phyloP scores from a whole-genome alignment of 2,329 filamentous ascomycete species.

The Ophioceras dolichostomum region DNA sequence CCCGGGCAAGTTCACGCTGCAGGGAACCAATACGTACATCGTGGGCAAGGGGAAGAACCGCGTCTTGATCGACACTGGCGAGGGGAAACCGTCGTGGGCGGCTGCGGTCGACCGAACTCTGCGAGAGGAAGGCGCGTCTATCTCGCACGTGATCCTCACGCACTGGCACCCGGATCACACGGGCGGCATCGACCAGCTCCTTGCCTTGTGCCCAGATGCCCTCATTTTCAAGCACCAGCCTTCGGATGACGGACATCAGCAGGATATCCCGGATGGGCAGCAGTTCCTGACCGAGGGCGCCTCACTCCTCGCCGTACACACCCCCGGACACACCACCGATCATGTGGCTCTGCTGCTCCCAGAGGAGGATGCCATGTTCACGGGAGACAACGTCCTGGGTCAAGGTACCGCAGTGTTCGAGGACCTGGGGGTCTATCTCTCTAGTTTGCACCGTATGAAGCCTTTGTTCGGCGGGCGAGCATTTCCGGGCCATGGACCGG shows the following conservation, averaged over 20 bases:
- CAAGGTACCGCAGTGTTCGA: conserved; percentile 66
- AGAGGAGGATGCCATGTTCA: conserved; percentile 60
- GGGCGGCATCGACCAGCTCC: conserved; percentile 60
- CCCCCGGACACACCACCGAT: conserved; percentile 59
- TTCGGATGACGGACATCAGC: conserved; percentile 17
- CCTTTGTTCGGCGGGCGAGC: conserved; percentile 51
- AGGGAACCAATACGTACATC: conserved; percentile 91
- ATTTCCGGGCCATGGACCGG: conserved; percentile 80
- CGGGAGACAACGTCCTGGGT: conserved; percentile 62
- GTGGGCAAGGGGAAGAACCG: conserved; percentile 62
- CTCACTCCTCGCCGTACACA: conserved; percentile 49
- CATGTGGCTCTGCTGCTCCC: conserved; percentile 52
- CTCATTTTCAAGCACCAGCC: conserved; percentile 49
- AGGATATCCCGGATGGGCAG: conserved; percentile 31
- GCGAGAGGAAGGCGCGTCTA: conserved; percentile 48
- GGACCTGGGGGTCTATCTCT: conserved; percentile 49
- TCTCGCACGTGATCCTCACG: conserved; percentile 65
- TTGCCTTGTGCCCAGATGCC: conserved; percentile 48
- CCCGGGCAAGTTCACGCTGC: conserved; percentile 66
- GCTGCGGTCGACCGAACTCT: conserved; percentile 52
- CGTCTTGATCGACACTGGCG: conserved; percentile 81
- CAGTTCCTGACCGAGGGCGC: conserved; percentile 37
- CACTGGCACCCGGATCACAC: conserved; percentile 91
- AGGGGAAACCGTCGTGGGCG: conserved; percentile 67
- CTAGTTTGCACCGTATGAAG: conserved; percentile 48